Evolutionary conservation across 768 basidiomycete genomes (phyloP).

Genomic region (Amanita rimosa): DNA sequence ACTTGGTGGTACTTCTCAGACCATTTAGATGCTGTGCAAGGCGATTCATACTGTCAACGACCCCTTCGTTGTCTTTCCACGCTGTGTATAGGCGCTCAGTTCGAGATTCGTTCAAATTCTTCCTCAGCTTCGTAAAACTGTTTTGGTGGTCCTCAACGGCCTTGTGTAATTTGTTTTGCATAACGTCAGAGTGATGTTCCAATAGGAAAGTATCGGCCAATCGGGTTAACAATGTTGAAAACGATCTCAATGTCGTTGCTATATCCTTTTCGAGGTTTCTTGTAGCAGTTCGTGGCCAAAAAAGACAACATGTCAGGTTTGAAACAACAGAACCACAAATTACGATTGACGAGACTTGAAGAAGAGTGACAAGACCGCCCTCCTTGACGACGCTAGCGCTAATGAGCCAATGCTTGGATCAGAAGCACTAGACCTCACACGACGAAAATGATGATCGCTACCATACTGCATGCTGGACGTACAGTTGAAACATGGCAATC

Average conservation of each 20-base stretch:
- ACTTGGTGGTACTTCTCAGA: conserved; percentile 67
- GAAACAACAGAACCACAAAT: conserved; percentile 65
- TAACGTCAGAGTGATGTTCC: conserved; percentile 50
- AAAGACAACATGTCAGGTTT: conserved; percentile 70
- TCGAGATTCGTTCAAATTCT: conserved; percentile 76
- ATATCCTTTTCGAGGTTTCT: conserved; percentile 75
- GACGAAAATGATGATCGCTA: conserved; percentile 70
- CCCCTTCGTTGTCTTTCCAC: conserved; percentile 69
- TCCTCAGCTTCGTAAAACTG: conserved; percentile 84
- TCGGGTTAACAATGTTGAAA: conserved; percentile 74
- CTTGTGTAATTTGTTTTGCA: conserved; percentile 54
- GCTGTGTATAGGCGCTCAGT: conserved; percentile 58
- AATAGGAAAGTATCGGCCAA: conserved; percentile 81
- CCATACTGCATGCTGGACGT: conserved; percentile 69
- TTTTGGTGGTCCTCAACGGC: conserved; percentile 82
- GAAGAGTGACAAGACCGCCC: conserved; percentile 66
- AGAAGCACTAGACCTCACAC: conserved; percentile 36
- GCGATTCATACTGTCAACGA: conserved; percentile 76
- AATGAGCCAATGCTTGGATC: conserved; percentile 3
- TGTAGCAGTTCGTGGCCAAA: conserved; percentile 85
- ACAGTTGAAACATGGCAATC: background rate
- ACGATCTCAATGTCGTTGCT: conserved; percentile 78
- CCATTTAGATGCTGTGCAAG: conserved; percentile 93
- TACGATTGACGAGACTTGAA: conserved; percentile 70
- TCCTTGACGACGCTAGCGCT: conserved; percentile 67